Evolutionary conservation across 306 rosid genomes (phyloP).

Genomic region (Sechiopsis laciniata): DNA sequence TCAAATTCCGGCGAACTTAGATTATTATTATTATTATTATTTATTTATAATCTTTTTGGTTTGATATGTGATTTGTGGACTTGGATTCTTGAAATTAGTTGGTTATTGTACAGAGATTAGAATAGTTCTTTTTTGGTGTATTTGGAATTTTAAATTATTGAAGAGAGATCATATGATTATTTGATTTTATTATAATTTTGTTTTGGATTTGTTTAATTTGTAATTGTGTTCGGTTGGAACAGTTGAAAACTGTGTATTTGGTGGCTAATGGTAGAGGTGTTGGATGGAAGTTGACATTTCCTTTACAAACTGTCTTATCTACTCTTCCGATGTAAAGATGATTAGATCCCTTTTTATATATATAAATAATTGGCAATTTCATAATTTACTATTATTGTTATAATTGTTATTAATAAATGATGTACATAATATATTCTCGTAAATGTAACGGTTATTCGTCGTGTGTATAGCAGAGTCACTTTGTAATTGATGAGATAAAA

Average conservation of each 20-base stretch:
- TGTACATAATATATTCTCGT: no score
- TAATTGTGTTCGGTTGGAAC: not conserved
- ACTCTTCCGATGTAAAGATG: not conserved
- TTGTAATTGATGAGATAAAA: no score
- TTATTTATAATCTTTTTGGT: no score
- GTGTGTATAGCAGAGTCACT: no score
- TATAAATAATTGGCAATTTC: no score
- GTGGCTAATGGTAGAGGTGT: conserved; percentile 2
- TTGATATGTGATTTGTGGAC: not conserved
- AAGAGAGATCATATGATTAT: not conserved
- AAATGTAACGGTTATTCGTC: no score
- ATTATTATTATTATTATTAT: no score
- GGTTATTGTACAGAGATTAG: conserved; percentile 4
- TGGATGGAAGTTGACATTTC: not conserved
- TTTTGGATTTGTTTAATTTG: not conserved
- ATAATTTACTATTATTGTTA: no score
- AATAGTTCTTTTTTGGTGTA: not conserved
- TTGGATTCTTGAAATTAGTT: not conserved
- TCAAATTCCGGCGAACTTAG: not conserved
- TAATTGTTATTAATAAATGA: no score
- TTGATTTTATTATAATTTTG: not conserved
- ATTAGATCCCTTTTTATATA: no score
- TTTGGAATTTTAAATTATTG: not conserved
- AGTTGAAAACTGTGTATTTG: not conserved
- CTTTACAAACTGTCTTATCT: not conserved